Base-by-base conservation (phyloP, 164 flowering plant genomes). In the Vitis cinerea region DNA sequence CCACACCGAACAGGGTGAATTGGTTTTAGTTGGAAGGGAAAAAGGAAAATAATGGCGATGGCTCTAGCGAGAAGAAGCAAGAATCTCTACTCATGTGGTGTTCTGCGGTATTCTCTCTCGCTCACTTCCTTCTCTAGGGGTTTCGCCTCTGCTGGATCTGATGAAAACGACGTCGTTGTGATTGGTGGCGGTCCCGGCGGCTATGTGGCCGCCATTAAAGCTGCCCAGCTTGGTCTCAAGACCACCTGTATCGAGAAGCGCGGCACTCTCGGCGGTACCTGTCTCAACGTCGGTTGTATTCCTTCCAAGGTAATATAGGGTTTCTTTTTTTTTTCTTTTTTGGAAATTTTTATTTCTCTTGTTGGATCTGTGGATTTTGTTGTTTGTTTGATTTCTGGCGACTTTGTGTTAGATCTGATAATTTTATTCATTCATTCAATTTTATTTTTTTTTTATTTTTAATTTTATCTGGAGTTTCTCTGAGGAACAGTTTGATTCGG, bases 181-280 rank as follows among this genome's bases (percentile, higher is more conserved):
- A 76, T 92, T 75, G 97, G 97, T 44, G 98, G 97, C 37, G 98
- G 98, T 0, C 98, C 98, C 56, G 98, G 98, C n/a, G 98, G 98
- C 17, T 94, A 94, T 66, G 98, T 94, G 17, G 96, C 98, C 17
- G 98, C 98, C 63, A 94, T 94, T 72, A 91, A 91, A 78, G 97
- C 98, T 19, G 97, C 98, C 27, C 98, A 94, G 81, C 78, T 94
- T 0, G 98, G 98, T 2, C 90, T 91, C 74, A 94, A 94, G 77
- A 90, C 97, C 13, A 90, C 98, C 17, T 91, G 97, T 67, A 85
- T 94, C 65, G 98, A 94, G 85, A 94, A 93, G 80, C 90, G 98
- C 19, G 96, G 96, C 5, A 58, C 94, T 10, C 94, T 94, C 65
- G 98, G 98, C 51, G 98, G 98, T 1, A 91, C 97, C 54, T 94